A percentile compares a stretch with the other conserved stretches of the same genome.
Conservation (phyloP, 1,284 basidiomycete species). For the Heterobasidion irregulare region DNA sequence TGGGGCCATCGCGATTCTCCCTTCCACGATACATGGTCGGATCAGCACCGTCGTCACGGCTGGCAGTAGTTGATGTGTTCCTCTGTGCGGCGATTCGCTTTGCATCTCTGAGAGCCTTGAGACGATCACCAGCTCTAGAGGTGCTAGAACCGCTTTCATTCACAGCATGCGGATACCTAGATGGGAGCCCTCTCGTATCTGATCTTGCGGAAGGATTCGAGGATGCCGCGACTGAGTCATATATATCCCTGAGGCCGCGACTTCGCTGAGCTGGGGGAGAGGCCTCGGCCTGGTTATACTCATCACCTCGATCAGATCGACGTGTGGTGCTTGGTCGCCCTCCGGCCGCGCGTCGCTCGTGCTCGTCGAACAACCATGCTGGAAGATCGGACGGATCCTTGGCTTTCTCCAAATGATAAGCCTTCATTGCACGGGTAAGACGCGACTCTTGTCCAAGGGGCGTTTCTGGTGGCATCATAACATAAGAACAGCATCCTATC, state of each 20-base stretch:
- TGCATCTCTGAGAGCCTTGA: slow-evolving; percentile 45
- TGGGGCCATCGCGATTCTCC: background rate
- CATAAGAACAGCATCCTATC: background rate
- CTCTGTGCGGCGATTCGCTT: slow-evolving; percentile 31
- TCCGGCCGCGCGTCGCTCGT: slow-evolving; percentile 32
- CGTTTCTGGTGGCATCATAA: slow-evolving; percentile 28
- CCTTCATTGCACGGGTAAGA: slow-evolving; percentile 56
- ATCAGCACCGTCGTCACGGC: background rate
- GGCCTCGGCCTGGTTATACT: background rate
- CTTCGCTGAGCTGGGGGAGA: slow-evolving; percentile 1
- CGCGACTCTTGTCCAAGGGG: slow-evolving; percentile 52
- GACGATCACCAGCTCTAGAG: slow-evolving; percentile 37
- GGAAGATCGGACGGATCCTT: slow-evolving; percentile 52
- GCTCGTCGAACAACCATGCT: slow-evolving; percentile 55
- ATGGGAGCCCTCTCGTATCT: background rate
- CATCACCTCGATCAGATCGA: background rate
- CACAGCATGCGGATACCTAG: background rate
- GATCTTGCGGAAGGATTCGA: background rate
- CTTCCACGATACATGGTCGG: background rate
- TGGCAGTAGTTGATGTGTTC: slow-evolving; percentile 1
- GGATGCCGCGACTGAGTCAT: slow-evolving; percentile 21
- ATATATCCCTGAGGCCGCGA: slow-evolving; percentile 28
- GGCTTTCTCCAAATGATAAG: slow-evolving; percentile 57
- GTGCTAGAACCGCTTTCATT: background rate
- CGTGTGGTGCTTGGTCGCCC: slow-evolving; percentile 9